A percentile compares a stretch with the other conserved stretches of the same genome.
Conservation (phyloP, 805 yeast genomes). For the Saturnispora galanensis region DNA sequence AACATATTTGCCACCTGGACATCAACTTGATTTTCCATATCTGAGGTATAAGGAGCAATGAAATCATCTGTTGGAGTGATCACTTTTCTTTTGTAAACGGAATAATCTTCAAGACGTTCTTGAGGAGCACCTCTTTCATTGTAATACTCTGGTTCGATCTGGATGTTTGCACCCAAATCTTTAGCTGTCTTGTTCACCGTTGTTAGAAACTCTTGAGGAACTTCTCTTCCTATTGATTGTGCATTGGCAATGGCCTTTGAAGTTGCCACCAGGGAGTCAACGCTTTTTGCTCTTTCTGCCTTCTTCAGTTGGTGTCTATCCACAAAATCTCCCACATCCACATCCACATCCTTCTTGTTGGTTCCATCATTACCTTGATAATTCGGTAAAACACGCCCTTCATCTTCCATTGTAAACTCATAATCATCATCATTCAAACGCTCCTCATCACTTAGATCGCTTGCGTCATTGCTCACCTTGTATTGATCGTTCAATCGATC, state of each 20-base stretch:
- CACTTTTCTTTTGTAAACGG: constrained; percentile 47
- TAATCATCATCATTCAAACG: constrained; percentile 50
- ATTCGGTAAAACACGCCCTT: constrained; percentile 49
- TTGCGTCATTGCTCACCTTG: constrained; percentile 9
- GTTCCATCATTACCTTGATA: constrained; percentile 18
- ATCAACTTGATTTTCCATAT: constrained; percentile 55
- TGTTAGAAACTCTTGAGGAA: constrained; percentile 25
- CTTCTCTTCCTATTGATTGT: constrained; percentile 28
- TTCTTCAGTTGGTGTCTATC: constrained; percentile 31
- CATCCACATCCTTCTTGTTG: constrained; percentile 21
- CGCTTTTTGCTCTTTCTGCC: constrained; percentile 37
- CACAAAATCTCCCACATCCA: constrained; percentile 9
- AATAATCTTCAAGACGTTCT: constrained; percentile 47
- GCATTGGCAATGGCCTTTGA: constrained; percentile 55
- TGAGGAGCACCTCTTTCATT: constrained; percentile 40
- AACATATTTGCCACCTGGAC: constrained; percentile 46
- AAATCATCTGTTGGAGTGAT: constrained; percentile 31
- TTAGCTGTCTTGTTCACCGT: constrained; percentile 25
- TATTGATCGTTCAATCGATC: constrained; percentile 35
- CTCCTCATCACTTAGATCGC: constrained; percentile 41
- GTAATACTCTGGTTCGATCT: constrained; percentile 33
- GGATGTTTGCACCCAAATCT: constrained; percentile 34
- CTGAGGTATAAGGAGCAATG: constrained; percentile 55
- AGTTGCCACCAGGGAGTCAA: constrained; percentile 48
- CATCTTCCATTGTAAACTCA: constrained; percentile 53